Base-by-base conservation (phyloP, 805 yeast species). In the Zygosaccharomyces rouxii region DNA sequence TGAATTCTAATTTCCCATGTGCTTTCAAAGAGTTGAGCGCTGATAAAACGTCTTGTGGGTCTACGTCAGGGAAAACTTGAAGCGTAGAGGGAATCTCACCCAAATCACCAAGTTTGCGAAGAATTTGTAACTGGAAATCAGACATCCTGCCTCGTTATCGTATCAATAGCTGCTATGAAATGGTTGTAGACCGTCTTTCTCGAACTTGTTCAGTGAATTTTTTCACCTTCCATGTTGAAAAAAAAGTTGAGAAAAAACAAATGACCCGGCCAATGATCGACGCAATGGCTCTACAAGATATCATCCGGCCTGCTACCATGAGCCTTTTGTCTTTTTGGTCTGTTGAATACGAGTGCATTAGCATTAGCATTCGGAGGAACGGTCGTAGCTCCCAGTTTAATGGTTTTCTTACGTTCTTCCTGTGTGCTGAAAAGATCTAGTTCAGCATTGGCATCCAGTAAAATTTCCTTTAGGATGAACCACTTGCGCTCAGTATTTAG, bases 1-100 rank as follows among this genome's bases (percentile, higher is more conserved):
- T 74, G 73, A 81, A 90, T 39, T 71, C 70, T 58, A 94, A 77
- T 87, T 92, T 90, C 48, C 79, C 76, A 67, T 86, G 85, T 52
- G 97, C 90, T 64, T 83, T 78, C 49, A 94, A 76, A 19, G 97
- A 90, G 63, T 84, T 84, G 61, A 94, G 79, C 25, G 92, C 92
- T n/a, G 96, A 79, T 58, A 85, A 86, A 46, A 88, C 74, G 13
- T 78, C 73, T 66, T 79, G 80, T 38, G 92, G 77, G 47, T 79
- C 82, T 40, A 78, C 72, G 13, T 69, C 73, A 35, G 94, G 85
- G 72, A 90, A 87, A 42, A 76, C 76, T 16, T 70, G 76, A 45
- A 79, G 71, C 4, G 97, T 81, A 67, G 88, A 89, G 44, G 72
- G 75, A 51, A 94, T 84, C 47, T 78, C 74, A 38, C 80, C 84